These are phyloP conservation scores for Fraxinus quadrangulata DNA, from an alignment of 257 asterid species.

Conservation along the genomic window DNA sequence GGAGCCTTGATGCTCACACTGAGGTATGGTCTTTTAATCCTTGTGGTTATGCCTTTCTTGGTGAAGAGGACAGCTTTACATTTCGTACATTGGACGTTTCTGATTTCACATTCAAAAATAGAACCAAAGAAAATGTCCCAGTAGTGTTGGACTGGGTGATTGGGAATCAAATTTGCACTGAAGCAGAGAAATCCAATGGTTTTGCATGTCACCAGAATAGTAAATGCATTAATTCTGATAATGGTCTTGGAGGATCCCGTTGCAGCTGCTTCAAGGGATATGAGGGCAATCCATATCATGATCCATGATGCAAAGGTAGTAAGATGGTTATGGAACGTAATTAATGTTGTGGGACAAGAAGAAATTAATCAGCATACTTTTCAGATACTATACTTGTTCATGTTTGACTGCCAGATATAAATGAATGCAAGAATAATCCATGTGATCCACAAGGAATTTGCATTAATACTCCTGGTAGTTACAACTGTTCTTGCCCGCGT, in stretches of 20 bases:
- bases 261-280: conserved; percentile 56
- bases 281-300: conserved; percentile 68
- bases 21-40: conserved; percentile 6
- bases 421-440: conserved; percentile 37
- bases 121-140: conserved; percentile 11
- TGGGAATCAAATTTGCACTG: conserved; percentile 6
- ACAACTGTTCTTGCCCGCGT: conserved; percentile 52
- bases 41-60: conserved; percentile 21
- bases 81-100: neutral
- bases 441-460: conserved; percentile 35
- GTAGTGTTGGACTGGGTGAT: conserved; percentile 30
- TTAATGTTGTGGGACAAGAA: too few relatives aligned
- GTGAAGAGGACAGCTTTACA: neutral
- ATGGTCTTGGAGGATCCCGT: conserved; percentile 53
- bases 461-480: conserved; percentile 41
- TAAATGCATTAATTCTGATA: conserved; percentile 49
- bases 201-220: conserved; percentile 3
- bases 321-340: too few relatives aligned
- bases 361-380: too few relatives aligned
- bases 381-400: neutral
- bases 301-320: conserved; percentile 68
- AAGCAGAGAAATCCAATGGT: neutral
- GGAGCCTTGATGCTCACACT: neutral
- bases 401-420: conserved; percentile 35
- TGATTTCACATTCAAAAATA: neutral